Conservation (phyloP, 345 rosid genomes). For the Carallia brachiata region DNA sequence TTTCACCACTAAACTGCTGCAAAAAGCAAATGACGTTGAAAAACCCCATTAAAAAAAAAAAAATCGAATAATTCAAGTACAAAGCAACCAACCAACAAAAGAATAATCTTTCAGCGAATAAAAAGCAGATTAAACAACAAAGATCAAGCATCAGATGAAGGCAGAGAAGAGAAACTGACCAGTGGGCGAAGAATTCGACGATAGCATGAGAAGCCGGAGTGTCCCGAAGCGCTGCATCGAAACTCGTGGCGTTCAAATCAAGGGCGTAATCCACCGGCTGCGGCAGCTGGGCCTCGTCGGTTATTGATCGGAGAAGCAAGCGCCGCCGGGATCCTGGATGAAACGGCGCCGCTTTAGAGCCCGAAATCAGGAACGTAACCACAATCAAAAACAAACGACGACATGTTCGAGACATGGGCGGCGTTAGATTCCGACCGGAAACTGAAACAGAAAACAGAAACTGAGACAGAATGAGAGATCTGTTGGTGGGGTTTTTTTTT, state of each 20-base stretch:
- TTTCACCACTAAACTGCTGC: background rate
- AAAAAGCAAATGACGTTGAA: background rate
- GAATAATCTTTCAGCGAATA: too few species aligned
- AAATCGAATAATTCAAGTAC: background rate
- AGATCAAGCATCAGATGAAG: background rate
- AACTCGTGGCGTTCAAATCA: conserved; percentile 64
- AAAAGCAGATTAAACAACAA: too few species aligned
- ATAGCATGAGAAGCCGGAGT: conserved; percentile 75
- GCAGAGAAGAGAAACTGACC: conserved; percentile 43
- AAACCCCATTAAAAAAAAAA: background rate
- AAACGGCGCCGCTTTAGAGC: conserved; percentile 35
- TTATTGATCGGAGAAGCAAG: conserved; percentile 52
- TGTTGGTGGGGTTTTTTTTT: too few species aligned
- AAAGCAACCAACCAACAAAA: background rate
- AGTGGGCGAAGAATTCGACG: conserved; percentile 89
- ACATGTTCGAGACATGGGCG: too few species aligned
- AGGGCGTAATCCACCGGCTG: conserved; percentile 49
- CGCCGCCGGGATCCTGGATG: conserved; percentile 55
- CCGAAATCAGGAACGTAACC: too few species aligned
- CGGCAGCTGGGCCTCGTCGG: conserved; percentile 18
- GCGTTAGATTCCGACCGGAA: too few species aligned
- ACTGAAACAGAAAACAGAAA: too few species aligned
- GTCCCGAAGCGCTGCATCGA: conserved; percentile 57
- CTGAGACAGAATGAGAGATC: too few species aligned
- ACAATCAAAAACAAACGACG: too few species aligned